Conservation (phyloP, 257 asterid species). For the Salvia rosmarinus region DNA sequence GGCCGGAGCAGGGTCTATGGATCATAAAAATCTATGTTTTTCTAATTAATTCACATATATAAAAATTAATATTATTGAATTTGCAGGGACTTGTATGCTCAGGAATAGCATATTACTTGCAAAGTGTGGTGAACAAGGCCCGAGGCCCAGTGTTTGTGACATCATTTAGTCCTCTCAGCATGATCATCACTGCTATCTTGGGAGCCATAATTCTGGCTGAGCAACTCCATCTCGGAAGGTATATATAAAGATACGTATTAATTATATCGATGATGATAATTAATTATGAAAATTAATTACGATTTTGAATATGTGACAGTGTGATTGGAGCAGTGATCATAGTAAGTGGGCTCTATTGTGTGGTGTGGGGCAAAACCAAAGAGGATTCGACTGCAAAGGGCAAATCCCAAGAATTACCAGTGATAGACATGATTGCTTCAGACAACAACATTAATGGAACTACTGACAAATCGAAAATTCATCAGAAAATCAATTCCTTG, state of each 20-base stretch:
- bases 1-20: too few relatives aligned
- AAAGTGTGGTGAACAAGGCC: constrained; percentile 71
- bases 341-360: constrained; percentile 75
- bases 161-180: constrained; percentile 86
- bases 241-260: too few relatives aligned
- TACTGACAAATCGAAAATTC: constrained; percentile 14
- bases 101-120: constrained; percentile 86
- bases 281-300: too few relatives aligned
- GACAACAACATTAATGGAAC: constrained; percentile 23
- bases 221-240: constrained; percentile 92
- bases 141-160: constrained; percentile 95
- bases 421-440: constrained; percentile 17
- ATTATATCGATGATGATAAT: too few relatives aligned
- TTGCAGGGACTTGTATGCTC: constrained; percentile 89
- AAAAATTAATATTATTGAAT: not conserved
- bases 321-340: constrained; percentile 75
- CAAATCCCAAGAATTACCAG: constrained; percentile 48
- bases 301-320: constrained; percentile 43
- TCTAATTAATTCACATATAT: not conserved
- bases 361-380: constrained; percentile 92
- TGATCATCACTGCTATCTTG: constrained; percentile 81
- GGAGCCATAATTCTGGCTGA: constrained; percentile 75
- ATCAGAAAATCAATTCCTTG: constrained; percentile 1
- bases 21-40: too few relatives aligned
- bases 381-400: constrained; percentile 43